phyloP scores from a whole-genome alignment of 257 asterid genomes.

The Ehretia macrophylla region DNA sequence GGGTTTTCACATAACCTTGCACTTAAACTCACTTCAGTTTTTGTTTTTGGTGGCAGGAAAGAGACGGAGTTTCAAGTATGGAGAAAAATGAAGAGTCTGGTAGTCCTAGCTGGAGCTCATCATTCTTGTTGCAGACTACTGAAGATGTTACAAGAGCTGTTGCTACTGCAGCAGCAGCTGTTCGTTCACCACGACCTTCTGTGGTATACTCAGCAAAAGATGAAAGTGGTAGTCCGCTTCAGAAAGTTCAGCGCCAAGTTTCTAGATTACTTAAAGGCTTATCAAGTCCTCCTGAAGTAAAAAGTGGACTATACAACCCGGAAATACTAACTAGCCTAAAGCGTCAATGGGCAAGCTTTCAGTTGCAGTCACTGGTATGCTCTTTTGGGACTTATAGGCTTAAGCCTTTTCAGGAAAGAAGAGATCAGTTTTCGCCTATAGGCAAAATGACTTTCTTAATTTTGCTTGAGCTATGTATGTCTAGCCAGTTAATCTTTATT shows the following conservation, averaged over 20 bases:
- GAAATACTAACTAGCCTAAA: constrained; percentile 94
- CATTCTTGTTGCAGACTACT: constrained; percentile 74
- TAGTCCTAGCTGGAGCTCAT: constrained; percentile 90
- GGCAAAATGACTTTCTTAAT: not conserved
- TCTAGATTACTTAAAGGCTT: constrained; percentile 82
- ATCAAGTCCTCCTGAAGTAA: constrained; percentile 75
- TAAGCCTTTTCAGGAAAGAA: not conserved
- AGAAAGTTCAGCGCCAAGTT: constrained; percentile 77
- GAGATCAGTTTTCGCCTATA: not conserved
- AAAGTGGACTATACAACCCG: constrained; percentile 79
- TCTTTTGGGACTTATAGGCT: constrained; percentile 10
- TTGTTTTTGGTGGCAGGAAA: constrained; percentile 28
- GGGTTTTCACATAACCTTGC: not conserved
- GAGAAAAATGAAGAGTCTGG: constrained; percentile 72
- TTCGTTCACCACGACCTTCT: constrained; percentile 80
- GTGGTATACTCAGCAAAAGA: constrained; percentile 86
- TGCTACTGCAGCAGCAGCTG: constrained; percentile 93
- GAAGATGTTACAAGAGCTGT: constrained; percentile 97
- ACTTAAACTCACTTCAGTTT: constrained; percentile 10
- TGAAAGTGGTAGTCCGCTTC: constrained; percentile 73
- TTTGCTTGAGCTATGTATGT: not conserved
- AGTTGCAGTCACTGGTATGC: constrained; percentile 84
- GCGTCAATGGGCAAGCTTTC: constrained; percentile 98
- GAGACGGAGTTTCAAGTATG: constrained; percentile 36
- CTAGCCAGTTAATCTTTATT: no score